These are phyloP conservation scores for Dovyalis caffra DNA, from an alignment of 345 rosid species.

Conservation along the genomic window DNA sequence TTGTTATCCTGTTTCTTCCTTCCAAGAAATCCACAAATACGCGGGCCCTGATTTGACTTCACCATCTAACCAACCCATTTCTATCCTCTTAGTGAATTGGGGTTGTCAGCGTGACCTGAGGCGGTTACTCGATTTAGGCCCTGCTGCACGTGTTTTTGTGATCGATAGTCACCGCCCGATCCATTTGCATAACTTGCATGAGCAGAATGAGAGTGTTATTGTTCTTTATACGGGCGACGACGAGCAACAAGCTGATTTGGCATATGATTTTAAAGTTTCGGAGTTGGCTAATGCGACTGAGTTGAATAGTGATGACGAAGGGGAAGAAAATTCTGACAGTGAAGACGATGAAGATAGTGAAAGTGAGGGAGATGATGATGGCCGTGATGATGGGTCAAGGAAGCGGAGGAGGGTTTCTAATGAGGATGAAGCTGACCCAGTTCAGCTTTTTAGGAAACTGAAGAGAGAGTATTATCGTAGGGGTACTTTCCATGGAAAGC, in stretches of 20 bases:
- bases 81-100: slow-evolving; percentile 80
- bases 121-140: slow-evolving; percentile 51
- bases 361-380: slow-evolving; percentile 14
- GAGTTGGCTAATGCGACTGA: slow-evolving; percentile 68
- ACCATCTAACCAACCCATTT: slow-evolving; percentile 43
- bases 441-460: slow-evolving; percentile 57
- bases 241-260: slow-evolving; percentile 78
- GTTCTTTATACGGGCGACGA: slow-evolving; percentile 83
- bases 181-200: slow-evolving; percentile 83
- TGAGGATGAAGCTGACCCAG: slow-evolving; percentile 41
- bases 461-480: slow-evolving; percentile 68
- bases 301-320: slow-evolving; percentile 39
- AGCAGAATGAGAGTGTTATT: slow-evolving; percentile 66
- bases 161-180: slow-evolving; percentile 94
- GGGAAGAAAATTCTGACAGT: slow-evolving; percentile 31
- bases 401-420: slow-evolving; percentile 60
- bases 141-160: slow-evolving; percentile 63
- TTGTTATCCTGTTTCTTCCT: slow-evolving; percentile 91
- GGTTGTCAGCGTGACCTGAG: slow-evolving; percentile 86
- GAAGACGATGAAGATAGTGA: slow-evolving; percentile 42
- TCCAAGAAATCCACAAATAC: slow-evolving; percentile 69
- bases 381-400: slow-evolving; percentile 47
- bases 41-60: slow-evolving; percentile 59
- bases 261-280: slow-evolving; percentile 73
- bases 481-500: slow-evolving; percentile 95